Evolutionary conservation across 495 filamentous ascomycete genomes (phyloP), one percentile per base, ranked within the genome.

Genomic region (Xylaria acuta): DNA sequence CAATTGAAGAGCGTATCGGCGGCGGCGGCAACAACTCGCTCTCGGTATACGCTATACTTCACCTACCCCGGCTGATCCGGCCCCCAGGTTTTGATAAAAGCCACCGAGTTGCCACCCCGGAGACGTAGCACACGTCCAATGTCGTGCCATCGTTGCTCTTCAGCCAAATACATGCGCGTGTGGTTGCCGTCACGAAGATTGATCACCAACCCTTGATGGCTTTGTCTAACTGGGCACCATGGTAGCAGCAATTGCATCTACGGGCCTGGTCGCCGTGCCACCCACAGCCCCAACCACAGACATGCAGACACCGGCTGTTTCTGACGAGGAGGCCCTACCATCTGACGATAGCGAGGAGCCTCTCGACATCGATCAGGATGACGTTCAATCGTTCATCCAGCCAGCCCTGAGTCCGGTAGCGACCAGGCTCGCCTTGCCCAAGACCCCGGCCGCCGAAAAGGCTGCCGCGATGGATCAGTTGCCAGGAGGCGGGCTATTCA

Each of bases 361-460:
- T 34, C 53, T 84, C 49, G 82, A 82, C 45, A 81, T 78, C 54
- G 80, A 85, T 40, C 80, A 85, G 66, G 88, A 91, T 73, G 88
- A 90, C 70, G 89, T 82, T 20, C 85, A 88, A 65, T 88, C 88
- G 4, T 82, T 95, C 68, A 87, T 97, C 71, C 93, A 93, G 30
- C 88, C 94, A 64, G 92, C 93, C 72, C 92, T 97, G 69, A 89
- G 92, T 74, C 87, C 86, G 20, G 82, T 85, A 20, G 94, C 95
- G 51, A 92, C 89, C 62, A 87, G 91, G 53, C 85, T 97, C 70
- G 90, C 90, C 40, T 89, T 90, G 25, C 88, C 92, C 18, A 85
- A 84, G 56, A 95, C 92, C 0, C 90, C 93, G 2, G 89, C 91
- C 12, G 88, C 90, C 47, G 94, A 97, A 77, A 95, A 93, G 82